Evolutionary conservation across 164 flowering plant species (phyloP), one percentile per base, ranked within the genome.

Genomic region (Piper betle): DNA sequence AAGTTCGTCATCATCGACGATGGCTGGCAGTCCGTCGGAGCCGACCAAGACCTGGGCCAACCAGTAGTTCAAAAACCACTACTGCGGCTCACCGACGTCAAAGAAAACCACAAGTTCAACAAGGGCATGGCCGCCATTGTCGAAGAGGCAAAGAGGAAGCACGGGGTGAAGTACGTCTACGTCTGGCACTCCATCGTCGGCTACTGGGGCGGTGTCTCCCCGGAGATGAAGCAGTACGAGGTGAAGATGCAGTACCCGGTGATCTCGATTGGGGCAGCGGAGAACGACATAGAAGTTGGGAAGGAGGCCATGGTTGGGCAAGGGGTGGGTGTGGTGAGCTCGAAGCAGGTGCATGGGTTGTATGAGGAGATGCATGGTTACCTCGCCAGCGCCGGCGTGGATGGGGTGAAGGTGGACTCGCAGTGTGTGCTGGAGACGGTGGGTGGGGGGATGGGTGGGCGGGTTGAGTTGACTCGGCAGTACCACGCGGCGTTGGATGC

Each of bases 161-260:
- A 83, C 48, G 92, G 96, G 19, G 52, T 93, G 64, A 86, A 84
- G 60, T 80, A 83, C 57, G 98, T 89, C 59, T 92, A 92, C 55
- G 90, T 85, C 53, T 92, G 98, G 98, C 98, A 92, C 53, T 96
- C 98, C 16, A 84, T 93, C 8, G 81, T 84, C 0, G 99, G 99
- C 20, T 93, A 93, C 64, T 93, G 99, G 99, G 99, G 97, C 4
- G 97, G 99, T 53, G 97, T 93, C 19, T 69, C 78, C 1, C 92
- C 94, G 0, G 91, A 80, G 3, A 79, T 71, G 39, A 66, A 82
- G 70, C 72, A 75, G 19, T 93, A 86, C 58, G 85, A 69, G 54
- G 78, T 97, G 37, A 53, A 56, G 61, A 75, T 87, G 72, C 76
- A 72, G 79, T 85, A 74, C 61, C 88, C 97, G 16, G 54, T 12